Evolutionary conservation across 306 rosid genomes (phyloP), one percentile per base, ranked within the genome.

Genomic region (Biancaea sappan): DNA sequence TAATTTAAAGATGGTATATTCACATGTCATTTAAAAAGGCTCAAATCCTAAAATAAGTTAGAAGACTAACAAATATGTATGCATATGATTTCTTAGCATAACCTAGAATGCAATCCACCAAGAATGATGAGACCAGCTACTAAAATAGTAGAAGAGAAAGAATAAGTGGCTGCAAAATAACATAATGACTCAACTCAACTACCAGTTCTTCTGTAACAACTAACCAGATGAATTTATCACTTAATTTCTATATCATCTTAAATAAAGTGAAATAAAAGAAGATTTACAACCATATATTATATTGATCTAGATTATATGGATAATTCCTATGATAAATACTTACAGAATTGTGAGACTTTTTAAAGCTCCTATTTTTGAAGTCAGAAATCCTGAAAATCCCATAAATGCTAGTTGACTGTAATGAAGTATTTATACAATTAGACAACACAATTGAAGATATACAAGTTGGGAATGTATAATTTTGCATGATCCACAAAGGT

Each of bases 331-430:
- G 51, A 50, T 66, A 54, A 72, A 65, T 65, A 87, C 98, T 89
- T 77, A 93, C 98, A 93, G 94, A 53, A 79, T 78, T 67, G 32
- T 15, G 65, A 93, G 97, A 75, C 65, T 68, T 81, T 73, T 86
- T 73, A 93, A 65, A 72, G 28, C 74, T 79, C 96, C 97, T 74
- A 93, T 76, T 91, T 69, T 77, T 28, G 96, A 91, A 11, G 98
- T 86, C 88, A 93, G 76, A 52, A 53, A 72, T 81, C 98, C 98
- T 53, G 85, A 74, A 65, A 93, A 84, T 68, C 97, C 93, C 92
- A 93, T 88, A 35, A 86, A 77, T 46, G 97, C 76, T 77, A 93
- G 79, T 78, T 89, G 80, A 82, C 98, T 93, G 93, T 84, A 86
- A 76, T 62, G 54, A 71, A 41, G 73, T 14, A 59, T 77, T 72